Percentiles rank a stretch among this genome's conserved stretches.
Evolutionary conservation across 2,329 filamentous ascomycete species (phyloP).

Genomic region (Colletotrichum aenigma): DNA sequence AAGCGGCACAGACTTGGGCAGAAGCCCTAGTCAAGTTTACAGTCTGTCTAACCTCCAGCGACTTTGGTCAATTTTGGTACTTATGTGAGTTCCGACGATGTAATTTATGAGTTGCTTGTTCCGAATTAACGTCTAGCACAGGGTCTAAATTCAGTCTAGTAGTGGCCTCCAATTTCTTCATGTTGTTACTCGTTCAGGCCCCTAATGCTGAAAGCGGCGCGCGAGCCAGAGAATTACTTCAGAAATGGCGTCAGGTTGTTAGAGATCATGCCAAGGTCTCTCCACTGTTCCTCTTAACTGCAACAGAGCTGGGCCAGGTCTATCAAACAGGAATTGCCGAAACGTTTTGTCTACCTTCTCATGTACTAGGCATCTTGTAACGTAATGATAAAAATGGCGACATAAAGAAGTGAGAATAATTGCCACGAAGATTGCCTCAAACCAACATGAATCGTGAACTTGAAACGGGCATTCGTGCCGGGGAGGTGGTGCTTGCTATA

Average conservation of each 20-base stretch:
- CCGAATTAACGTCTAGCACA: neutral
- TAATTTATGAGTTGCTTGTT: fast-evolving
- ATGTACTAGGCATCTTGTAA: neutral
- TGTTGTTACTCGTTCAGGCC: neutral
- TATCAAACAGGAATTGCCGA: neutral
- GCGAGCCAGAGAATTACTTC: neutral
- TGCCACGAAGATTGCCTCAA: fast-evolving
- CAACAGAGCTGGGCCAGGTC: neutral
- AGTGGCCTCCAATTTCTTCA: neutral
- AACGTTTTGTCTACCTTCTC: neutral
- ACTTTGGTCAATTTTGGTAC: neutral
- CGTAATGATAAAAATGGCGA: neutral
- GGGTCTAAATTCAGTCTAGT: neutral
- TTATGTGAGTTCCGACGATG: neutral
- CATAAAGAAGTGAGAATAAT: neutral
- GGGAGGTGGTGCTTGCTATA: fast-evolving
- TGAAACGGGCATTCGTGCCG: fast-evolving
- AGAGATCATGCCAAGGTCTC: neutral
- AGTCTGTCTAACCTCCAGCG: neutral
- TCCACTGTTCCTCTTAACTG: neutral
- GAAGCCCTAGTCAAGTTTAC: neutral
- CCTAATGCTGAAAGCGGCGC: neutral
- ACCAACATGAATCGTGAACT: no score
- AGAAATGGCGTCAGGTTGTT: neutral
- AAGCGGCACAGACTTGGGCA: neutral